Percentiles rank a stretch among this genome's conserved stretches.
Conservation (phyloP, 805 yeast genomes). For the Lachancea nothofagi region DNA sequence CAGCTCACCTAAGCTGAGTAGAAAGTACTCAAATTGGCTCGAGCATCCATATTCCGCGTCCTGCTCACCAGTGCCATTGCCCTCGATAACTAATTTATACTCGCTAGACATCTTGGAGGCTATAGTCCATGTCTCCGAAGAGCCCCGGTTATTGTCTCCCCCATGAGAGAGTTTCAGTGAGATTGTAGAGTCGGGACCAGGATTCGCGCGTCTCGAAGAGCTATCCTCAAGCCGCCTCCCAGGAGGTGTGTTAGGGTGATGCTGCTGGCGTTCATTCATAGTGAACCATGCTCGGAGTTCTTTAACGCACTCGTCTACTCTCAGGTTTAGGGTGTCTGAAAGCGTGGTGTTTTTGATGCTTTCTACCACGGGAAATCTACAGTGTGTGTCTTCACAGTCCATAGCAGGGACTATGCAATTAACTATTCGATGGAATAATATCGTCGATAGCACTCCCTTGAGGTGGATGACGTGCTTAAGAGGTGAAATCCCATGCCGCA, state of each 20-base stretch:
- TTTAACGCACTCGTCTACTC: not conserved
- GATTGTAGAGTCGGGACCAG: not conserved
- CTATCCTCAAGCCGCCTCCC: too few relatives aligned
- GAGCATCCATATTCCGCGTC: not conserved
- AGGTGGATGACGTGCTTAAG: slow-evolving; percentile 1
- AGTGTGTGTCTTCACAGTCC: slow-evolving; percentile 1
- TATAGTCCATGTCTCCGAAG: slow-evolving; percentile 4
- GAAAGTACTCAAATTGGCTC: not conserved
- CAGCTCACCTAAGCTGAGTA: not conserved
- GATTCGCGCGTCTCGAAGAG: not conserved
- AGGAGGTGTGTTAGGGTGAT: not conserved
- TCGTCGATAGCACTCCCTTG: slow-evolving; percentile 1
- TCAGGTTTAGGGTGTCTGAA: not conserved
- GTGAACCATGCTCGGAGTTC: not conserved
- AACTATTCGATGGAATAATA: not conserved
- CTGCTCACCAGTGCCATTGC: not conserved
- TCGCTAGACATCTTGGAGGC: slow-evolving; percentile 2
- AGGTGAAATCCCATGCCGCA: slow-evolving; percentile 3
- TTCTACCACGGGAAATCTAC: not conserved
- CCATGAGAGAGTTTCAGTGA: not conserved
- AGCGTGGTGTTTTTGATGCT: not conserved
- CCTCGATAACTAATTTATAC: not conserved
- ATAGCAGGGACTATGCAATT: not conserved
- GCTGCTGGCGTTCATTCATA: not conserved
- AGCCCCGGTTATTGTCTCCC: not conserved